Base-by-base conservation (phyloP, 306 rosid species). In the Datisca glomerata region DNA sequence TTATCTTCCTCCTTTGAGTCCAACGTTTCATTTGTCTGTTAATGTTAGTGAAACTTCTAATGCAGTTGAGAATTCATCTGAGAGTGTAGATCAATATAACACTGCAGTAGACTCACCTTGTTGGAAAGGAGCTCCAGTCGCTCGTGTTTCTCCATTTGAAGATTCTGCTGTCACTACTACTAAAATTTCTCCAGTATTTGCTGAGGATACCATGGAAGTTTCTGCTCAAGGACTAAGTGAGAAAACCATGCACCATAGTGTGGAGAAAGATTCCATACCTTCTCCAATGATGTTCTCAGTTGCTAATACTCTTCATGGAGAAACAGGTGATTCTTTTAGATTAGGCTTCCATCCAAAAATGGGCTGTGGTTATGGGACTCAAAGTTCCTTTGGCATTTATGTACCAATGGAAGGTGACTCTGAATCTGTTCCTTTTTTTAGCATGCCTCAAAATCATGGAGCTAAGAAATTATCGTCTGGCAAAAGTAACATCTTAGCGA, bases 61-160 rank as follows among this genome's bases (percentile, higher is more conserved):
- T 68, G 47, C 70, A 47, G 43, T 39, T 51, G 78, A 57, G 63
- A 76, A 67, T 39, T 56, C 86, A 20, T 52, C 82, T 51, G 79
- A 68, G 27, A 59, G 43, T 57, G 72, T 74, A 7, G 92, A 84
- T 73, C 70, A 52, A 37, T 66, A 59, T 65, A 80, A 75, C 61
- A 73, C 74, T 47, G 70, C 77, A 56, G 93, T 77, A 38, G 98
- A 91, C 67, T 84, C 98, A 12, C 98, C 98, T 12, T 91, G 98
- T 69, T 91, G 98, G 98, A 91, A 78, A 60, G 98, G 98, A 47
- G 81, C 74, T 46, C 71, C 75, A 21, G 54, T 51, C 31, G 21
- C 55, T 48, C 64, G 36, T 33, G 60, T 67, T 45, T 68, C 73
- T 63, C 72, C 72, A 20, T 64, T 70, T 54, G 71, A 49, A 42